Conservation (phyloP, 2,329 filamentous ascomycete genomes). For the Xylariales sp. region DNA sequence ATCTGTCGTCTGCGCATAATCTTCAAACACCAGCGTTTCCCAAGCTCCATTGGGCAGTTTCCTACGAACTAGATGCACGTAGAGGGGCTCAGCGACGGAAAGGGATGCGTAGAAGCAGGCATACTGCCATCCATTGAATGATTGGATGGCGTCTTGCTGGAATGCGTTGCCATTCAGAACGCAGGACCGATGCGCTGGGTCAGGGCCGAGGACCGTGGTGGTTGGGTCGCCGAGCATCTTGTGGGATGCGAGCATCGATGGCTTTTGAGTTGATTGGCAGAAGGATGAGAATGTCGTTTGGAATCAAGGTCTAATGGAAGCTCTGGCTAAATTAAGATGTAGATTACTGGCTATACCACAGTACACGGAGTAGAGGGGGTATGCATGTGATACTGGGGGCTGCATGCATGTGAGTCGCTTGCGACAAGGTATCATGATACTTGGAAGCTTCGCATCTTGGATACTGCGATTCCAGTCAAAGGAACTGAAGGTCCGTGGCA, state of each 20-base stretch:
- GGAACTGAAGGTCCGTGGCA: no score
- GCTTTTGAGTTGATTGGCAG: no score
- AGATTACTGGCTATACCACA: no score
- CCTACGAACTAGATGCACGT: conserved; percentile 41
- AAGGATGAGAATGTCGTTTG: neutral
- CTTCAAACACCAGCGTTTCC: conserved; percentile 42
- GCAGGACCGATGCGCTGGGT: conserved; percentile 30
- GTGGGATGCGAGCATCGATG: no score
- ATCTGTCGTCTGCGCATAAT: conserved; percentile 44
- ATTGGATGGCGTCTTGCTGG: conserved; percentile 43
- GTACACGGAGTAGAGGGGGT: no score
- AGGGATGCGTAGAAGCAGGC: conserved; percentile 37
- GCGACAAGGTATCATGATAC: no score
- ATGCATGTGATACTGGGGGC: no score
- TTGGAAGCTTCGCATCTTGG: no score
- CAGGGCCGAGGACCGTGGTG: conserved; percentile 28
- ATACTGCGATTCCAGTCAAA: no score
- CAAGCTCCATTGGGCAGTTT: conserved; percentile 35
- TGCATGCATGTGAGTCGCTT: no score
- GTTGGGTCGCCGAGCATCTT: conserved; percentile 26
- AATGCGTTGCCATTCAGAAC: conserved; percentile 43
- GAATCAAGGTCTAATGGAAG: no score
- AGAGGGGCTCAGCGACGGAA: conserved; percentile 26
- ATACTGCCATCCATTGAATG: conserved; percentile 45
- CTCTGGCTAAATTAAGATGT: neutral